These are phyloP conservation scores for Elongisporangium prolatum DNA, from an alignment of 352 stramenopile species.

Conservation along the genomic window DNA sequence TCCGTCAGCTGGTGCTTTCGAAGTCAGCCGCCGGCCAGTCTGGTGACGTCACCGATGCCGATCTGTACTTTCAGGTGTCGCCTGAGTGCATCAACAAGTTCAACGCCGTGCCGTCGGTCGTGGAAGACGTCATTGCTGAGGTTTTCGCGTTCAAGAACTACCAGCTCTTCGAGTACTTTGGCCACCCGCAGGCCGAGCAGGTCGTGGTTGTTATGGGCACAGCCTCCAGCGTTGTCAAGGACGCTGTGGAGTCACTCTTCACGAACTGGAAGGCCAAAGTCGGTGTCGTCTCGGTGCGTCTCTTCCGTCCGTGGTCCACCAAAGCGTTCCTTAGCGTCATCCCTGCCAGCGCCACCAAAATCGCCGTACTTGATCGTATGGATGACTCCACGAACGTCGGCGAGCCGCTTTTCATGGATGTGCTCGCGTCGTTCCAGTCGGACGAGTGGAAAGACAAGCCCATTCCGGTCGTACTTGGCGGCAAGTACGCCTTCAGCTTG, in stretches of 20 bases:
- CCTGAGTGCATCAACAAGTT: slow-evolving; percentile 85
- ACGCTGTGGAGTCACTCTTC: slow-evolving; percentile 82
- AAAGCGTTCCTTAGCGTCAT: slow-evolving; percentile 73
- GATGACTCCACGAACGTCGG: slow-evolving; percentile 83
- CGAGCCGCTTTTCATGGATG: slow-evolving; percentile 91
- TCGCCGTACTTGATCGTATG: slow-evolving; percentile 90
- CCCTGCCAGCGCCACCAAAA: slow-evolving; percentile 64
- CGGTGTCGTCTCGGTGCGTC: slow-evolving; percentile 84
- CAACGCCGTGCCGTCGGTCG: slow-evolving; percentile 45
- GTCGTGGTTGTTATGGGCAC: slow-evolving; percentile 91
- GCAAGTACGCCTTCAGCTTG: slow-evolving; percentile 72
- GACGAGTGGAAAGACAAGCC: slow-evolving; percentile 58
- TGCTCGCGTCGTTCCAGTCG: slow-evolving; percentile 87
- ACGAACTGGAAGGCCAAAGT: slow-evolving; percentile 83
- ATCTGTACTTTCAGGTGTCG: slow-evolving; percentile 92
- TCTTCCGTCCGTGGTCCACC: slow-evolving; percentile 89
- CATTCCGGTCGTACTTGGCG: slow-evolving; percentile 67
- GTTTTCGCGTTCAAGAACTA: slow-evolving; percentile 82
- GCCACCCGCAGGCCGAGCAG: slow-evolving; percentile 75
- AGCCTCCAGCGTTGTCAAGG: slow-evolving; percentile 82
- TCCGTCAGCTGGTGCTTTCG: slow-evolving; percentile 56
- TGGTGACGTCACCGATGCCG: slow-evolving; percentile 54
- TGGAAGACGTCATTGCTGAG: slow-evolving; percentile 80
- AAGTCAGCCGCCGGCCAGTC: slow-evolving; percentile 45
- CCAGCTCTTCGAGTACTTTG: slow-evolving; percentile 90